These are phyloP conservation scores for Podaxis pistillaris DNA, from an alignment of 768 basidiomycete species.

Conservation along the genomic window DNA sequence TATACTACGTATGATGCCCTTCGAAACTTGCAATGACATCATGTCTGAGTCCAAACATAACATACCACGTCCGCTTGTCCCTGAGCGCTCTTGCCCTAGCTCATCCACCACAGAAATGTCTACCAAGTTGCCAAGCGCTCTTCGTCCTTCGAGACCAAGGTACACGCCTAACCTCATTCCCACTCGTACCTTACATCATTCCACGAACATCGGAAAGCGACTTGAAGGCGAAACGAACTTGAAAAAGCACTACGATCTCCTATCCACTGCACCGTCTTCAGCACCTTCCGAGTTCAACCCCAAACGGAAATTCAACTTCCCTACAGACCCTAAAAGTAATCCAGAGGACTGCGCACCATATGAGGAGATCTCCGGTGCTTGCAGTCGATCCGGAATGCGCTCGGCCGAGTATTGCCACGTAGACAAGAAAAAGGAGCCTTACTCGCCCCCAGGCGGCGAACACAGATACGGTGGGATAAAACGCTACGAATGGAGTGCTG, in stretches of 20 bases:
- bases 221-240: neutral
- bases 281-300: neutral
- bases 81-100: neutral
- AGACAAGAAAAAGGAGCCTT: slow-evolving; percentile 8
- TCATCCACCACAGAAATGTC: neutral
- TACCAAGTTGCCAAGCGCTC: neutral
- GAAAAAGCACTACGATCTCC: neutral
- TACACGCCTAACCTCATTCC: neutral
- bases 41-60: neutral
- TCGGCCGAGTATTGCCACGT: slow-evolving; percentile 5
- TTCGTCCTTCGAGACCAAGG: neutral
- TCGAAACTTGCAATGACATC: neutral
- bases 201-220: neutral
- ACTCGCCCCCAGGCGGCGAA: slow-evolving; percentile 6
- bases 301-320: neutral
- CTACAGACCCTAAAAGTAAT: slow-evolving; percentile 9
- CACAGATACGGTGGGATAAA: slow-evolving; percentile 11
- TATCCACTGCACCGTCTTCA: neutral
- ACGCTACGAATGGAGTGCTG: slow-evolving; percentile 4
- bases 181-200: neutral
- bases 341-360: neutral
- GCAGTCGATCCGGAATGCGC: slow-evolving; percentile 4
- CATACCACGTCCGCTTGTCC: neutral
- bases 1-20: neutral
- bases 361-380: slow-evolving; percentile 3